Evolutionary conservation across 148 eudicot species (phyloP), one percentile per base, ranked within the genome.

Genomic region (Rhododendron kiyosumense): DNA sequence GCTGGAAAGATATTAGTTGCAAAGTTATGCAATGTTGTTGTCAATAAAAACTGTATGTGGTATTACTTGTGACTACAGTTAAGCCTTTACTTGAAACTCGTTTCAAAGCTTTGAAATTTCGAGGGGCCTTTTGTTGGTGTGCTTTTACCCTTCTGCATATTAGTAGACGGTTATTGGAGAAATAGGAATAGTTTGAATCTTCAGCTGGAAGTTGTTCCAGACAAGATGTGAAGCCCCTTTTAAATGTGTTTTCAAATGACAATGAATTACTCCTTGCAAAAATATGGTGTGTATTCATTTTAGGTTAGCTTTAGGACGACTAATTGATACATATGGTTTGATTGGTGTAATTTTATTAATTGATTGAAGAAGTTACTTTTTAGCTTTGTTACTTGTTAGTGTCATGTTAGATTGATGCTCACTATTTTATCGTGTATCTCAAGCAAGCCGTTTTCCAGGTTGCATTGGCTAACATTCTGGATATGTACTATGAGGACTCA

Each of bases 401-500:
- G 36, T 20, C 34, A 51, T 26, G 48, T 38, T 26, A 36, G 9
- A 38, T 78, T 78, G 78, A 82, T 78, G 63, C 69, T 83, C 36
- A 15, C 75, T 28, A 28, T 69, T 3, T 87, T 41, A 59, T 85
- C 61, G 26, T 14, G 57, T 48, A 30, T 82, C 63, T 77, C 45
- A 81, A 80, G 49, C 45, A 54, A 28, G 69, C 14, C 59, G 45
- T 83, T 81, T 90, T 85, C 95, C 95, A 97, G 99, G 96, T 97
- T 88, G 91, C 90, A 71, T 84, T 97, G 92, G 95, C 93, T 69
- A 91, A 92, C 85, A 84, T 94, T 84, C 91, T 97, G 17, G 99
- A 97, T 88, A 92, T 94, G 92, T 94, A 93, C 84, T 93, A 91
- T 75, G 99, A 97, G 88, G 99, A 97, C 90, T 84, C 77, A 17